These are phyloP conservation scores for Glycine soja DNA, from an alignment of 306 rosid genomes.

Conservation along the genomic window DNA sequence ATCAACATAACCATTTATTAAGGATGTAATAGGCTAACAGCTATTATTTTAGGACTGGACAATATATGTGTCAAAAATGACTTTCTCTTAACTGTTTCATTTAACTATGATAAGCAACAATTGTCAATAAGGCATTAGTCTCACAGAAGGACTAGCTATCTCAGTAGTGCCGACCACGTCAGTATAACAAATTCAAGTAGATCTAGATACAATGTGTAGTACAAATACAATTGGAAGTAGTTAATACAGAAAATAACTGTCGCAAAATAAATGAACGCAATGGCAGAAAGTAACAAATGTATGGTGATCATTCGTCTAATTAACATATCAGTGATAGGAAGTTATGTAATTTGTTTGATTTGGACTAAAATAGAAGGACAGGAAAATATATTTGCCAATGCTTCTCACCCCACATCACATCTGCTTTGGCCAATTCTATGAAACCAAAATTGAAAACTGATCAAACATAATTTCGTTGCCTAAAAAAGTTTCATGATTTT, in stretches of 20 bases:
- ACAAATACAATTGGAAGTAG: constrained; percentile 18
- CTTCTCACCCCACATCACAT: constrained; percentile 16
- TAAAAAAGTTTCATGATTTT: constrained; percentile 36
- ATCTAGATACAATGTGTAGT: background rate
- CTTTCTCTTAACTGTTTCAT: background rate
- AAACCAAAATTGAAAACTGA: constrained; percentile 34
- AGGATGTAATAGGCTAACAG: background rate
- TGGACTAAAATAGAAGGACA: background rate
- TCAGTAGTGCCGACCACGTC: background rate
- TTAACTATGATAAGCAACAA: constrained; percentile 6
- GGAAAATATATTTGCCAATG: background rate
- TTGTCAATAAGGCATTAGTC: background rate
- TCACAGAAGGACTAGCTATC: background rate
- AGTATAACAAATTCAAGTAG: constrained; percentile 17
- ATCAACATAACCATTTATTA: constrained; percentile 13
- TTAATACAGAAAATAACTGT: background rate
- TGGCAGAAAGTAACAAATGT: background rate
- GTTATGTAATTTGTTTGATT: background rate
- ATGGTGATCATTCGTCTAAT: constrained; percentile 20
- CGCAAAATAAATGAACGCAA: background rate
- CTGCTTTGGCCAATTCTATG: constrained; percentile 18
- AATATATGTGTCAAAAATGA: background rate
- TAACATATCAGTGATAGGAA: background rate
- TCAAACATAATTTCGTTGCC: constrained; percentile 34
- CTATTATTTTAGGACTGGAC: background rate